Evolutionary conservation across 2,329 filamentous ascomycete species (phyloP).

Genomic region (Xylariaceae sp.): DNA sequence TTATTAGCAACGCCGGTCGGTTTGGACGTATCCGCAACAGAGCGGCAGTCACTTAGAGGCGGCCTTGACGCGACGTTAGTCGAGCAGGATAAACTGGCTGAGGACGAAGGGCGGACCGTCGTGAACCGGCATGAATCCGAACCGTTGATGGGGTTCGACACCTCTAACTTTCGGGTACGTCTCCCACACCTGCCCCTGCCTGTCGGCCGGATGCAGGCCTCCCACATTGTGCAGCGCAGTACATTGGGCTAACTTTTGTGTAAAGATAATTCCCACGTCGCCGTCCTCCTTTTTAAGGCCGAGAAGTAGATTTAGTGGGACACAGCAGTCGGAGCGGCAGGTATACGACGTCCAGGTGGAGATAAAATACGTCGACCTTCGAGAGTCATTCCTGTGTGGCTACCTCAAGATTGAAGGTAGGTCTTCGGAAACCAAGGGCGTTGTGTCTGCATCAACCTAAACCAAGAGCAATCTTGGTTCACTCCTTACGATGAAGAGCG

Average conservation of each 20-base stretch:
- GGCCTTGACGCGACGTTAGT: slow-evolving; percentile 16
- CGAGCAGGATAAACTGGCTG: slow-evolving; percentile 22
- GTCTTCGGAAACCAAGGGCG: slow-evolving; percentile 17
- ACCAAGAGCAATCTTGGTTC: not conserved
- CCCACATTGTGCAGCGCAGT: not conserved
- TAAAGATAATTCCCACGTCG: slow-evolving; percentile 66
- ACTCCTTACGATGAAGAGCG: not conserved
- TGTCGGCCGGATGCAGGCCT: not conserved
- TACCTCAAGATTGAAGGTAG: slow-evolving; percentile 92
- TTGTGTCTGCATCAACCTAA: not conserved
- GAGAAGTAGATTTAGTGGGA: slow-evolving; percentile 83
- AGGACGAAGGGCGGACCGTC: slow-evolving; percentile 16
- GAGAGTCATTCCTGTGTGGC: slow-evolving; percentile 88
- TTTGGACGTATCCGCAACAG: slow-evolving; percentile 7
- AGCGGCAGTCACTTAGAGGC: slow-evolving; percentile 17
- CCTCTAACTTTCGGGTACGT: slow-evolving; percentile 51
- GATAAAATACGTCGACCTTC: slow-evolving; percentile 92
- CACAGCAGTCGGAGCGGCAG: slow-evolving; percentile 87
- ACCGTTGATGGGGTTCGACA: slow-evolving; percentile 47
- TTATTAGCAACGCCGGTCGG: slow-evolving; percentile 10
- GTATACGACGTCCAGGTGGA: slow-evolving; percentile 95
- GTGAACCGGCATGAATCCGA: slow-evolving; percentile 21
- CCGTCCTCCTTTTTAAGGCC: slow-evolving; percentile 81
- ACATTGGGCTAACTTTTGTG: slow-evolving; percentile 9
- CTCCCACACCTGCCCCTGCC: not conserved